Conservation (phyloP, 371 early-diverging fungal species). For the Caulochytrium protostelioides region DNA sequence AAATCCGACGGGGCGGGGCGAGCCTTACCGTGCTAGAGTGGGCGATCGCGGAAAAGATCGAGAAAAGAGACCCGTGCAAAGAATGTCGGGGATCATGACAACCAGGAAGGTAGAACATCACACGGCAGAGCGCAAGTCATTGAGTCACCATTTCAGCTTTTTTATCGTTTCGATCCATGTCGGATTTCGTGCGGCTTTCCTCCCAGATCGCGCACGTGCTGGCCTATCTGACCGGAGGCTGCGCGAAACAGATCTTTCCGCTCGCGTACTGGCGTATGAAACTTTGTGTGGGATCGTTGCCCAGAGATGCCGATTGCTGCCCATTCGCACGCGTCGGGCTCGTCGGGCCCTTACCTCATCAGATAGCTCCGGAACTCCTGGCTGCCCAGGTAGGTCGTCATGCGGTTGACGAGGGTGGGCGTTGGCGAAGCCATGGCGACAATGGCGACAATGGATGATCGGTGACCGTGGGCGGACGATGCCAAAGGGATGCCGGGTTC, state of each 20-base stretch:
- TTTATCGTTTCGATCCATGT: neutral
- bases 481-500: no score
- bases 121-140: no score
- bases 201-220: neutral
- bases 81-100: no score
- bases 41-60: neutral
- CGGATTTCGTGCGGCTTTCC: neutral
- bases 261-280: neutral
- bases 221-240: neutral
- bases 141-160: no score
- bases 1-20: neutral
- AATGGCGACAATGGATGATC: no score
- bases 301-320: conserved; percentile 20
- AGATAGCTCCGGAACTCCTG: conserved; percentile 56
- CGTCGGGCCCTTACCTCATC: conserved; percentile 33
- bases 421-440: no score
- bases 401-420: no score
- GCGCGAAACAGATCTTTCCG: conserved; percentile 4
- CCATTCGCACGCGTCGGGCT: neutral
- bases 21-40: no score
- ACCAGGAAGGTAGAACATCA: no score
- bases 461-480: no score
- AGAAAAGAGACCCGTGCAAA: neutral
- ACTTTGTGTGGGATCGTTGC: neutral
- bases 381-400: conserved; percentile 24